Base-by-base conservation (phyloP, 163 green algal genomes). In the Volvox carteri region DNA sequence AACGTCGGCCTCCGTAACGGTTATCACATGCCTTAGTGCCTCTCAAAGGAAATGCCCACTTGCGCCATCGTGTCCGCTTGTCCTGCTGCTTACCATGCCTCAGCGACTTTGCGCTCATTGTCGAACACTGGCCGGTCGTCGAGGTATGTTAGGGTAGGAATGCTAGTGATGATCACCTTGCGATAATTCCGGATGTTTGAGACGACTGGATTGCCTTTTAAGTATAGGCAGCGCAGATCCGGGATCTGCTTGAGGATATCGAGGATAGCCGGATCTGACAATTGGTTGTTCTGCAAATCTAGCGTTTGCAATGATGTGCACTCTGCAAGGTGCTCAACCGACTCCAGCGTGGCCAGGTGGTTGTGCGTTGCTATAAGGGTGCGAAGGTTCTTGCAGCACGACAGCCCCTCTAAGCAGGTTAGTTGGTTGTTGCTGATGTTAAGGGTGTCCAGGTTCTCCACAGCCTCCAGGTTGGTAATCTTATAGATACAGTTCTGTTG, bases 71-170 rank as follows among this genome's bases (percentile, higher is more conserved):
- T 65, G 54, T 65, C 25, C 54, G 54, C 25, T 23, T 23, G 8
- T 23, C 19, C 30, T 33, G 14, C 12, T 74, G 78, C 94, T 86
- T 52, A 97, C 96, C 96, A 98, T 8, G 96, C 96, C 74, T 96
- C 92, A 8, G 94, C 92, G 30, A 91, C 92, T 39, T 89, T 81
- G 16, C 95, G 87, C 91, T 99, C 96, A 50, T 94, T 75, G 11
- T 97, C 94, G 65, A 95, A 96, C 5, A 99, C 92, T 9, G 97
- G 97, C 12, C 96, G 91, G 77, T 98, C 96, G 80, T 99, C 96
- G 28, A 99, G 86, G 92, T 98, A 99, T 9, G 91, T 95, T 12
- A 99, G 93, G 4, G 42, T 74, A 35, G 4, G 81, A 86, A 86
- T 86, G 78, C 78, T 86, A 25, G 58, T 76, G 58, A 86, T 86